These are phyloP conservation scores for Neckera pumila DNA, from an alignment of 225 moss, liverwort and hornwort genomes.

Conservation along the genomic window DNA sequence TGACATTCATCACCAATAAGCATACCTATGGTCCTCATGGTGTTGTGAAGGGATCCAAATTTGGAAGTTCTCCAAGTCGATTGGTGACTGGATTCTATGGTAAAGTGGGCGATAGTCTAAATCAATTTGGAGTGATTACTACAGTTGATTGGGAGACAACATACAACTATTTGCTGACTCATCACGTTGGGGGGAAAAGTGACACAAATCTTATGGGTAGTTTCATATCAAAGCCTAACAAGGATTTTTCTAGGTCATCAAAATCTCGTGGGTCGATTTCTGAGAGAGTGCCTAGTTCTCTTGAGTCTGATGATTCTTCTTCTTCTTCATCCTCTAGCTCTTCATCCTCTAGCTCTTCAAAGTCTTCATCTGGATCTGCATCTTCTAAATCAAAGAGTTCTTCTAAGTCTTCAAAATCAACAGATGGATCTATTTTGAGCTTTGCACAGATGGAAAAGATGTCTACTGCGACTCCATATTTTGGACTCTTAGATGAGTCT, in stretches of 20 bases:
- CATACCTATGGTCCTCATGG: neutral
- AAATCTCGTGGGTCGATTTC: fast-evolving
- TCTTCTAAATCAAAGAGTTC: neutral
- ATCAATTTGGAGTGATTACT: neutral
- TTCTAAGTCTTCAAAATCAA: neutral
- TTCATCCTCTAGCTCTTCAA: neutral
- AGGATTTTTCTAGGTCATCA: fast-evolving
- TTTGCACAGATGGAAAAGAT: neutral
- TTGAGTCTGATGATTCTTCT: neutral
- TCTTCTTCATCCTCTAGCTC: fast-evolving
- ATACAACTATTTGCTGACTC: neutral
- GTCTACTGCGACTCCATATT: neutral
- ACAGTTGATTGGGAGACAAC: neutral
- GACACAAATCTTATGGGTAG: fast-evolving
- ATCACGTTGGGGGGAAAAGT: fast-evolving
- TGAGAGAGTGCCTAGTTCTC: fast-evolving
- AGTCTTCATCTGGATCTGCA: neutral
- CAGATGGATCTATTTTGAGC: fast-evolving
- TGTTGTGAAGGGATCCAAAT: neutral
- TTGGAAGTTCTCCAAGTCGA: neutral
- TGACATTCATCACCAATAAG: neutral
- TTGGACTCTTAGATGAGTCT: neutral
- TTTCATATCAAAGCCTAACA: fast-evolving
- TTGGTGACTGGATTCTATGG: neutral
- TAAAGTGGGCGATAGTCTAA: neutral